Conservation (phyloP, 495 filamentous ascomycete genomes). For the Neurospora discreta region DNA sequence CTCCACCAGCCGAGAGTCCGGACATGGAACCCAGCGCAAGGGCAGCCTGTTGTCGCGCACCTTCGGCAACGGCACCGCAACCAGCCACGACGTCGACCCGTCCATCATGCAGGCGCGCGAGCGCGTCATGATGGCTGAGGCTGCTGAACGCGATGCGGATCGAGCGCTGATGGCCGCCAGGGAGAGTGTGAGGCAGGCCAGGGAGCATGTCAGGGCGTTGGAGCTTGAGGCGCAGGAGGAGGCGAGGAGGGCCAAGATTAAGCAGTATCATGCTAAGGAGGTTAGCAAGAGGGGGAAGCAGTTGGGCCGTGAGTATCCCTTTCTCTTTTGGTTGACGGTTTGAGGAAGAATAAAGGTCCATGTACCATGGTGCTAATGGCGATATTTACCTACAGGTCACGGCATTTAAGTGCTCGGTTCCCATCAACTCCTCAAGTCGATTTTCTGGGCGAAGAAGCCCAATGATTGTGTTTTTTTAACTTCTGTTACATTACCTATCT, state of each 20-base stretch:
- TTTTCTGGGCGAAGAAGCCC: too few relatives aligned
- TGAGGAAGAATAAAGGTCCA: not conserved
- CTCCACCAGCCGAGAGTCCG: slow-evolving; percentile 8
- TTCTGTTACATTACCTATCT: too few relatives aligned
- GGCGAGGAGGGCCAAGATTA: slow-evolving; percentile 48
- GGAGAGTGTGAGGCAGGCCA: slow-evolving; percentile 46
- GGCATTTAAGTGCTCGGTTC: too few relatives aligned
- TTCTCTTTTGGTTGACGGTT: not conserved
- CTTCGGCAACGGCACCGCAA: slow-evolving; percentile 31
- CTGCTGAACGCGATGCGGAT: slow-evolving; percentile 51
- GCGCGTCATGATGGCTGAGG: slow-evolving; percentile 46
- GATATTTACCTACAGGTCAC: too few relatives aligned
- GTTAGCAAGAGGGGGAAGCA: slow-evolving; percentile 55
- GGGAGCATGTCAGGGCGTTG: slow-evolving; percentile 49
- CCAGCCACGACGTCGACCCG: slow-evolving; percentile 38
- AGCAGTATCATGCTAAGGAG: slow-evolving; percentile 50
- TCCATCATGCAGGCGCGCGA: slow-evolving; percentile 47
- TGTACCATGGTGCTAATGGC: not conserved
- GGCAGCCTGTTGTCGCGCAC: slow-evolving; percentile 29
- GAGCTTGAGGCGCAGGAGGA: slow-evolving; percentile 56
- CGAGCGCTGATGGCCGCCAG: slow-evolving; percentile 45
- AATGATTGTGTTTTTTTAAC: too few relatives aligned
- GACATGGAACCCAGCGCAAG: slow-evolving; percentile 8
- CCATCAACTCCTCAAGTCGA: too few relatives aligned
- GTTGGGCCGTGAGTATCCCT: slow-evolving; percentile 46